Conservation (phyloP, 495 filamentous ascomycete genomes). For the Penicillium turbatum region DNA sequence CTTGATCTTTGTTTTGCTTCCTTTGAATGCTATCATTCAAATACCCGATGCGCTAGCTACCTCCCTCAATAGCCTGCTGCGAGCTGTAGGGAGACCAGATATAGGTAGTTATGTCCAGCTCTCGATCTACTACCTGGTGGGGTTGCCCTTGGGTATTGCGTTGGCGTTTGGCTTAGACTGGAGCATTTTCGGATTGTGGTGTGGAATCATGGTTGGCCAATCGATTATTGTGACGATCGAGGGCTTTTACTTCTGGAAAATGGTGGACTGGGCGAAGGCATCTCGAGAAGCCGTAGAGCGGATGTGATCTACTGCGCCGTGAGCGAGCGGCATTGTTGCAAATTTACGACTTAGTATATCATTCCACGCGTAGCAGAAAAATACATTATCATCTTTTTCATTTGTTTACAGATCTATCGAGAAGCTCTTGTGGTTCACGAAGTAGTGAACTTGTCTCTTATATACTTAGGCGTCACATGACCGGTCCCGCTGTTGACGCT, state of each 20-base stretch:
- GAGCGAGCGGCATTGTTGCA: neutral
- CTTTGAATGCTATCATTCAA: constrained; percentile 26
- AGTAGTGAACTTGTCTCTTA: neutral
- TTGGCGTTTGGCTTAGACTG: constrained; percentile 19
- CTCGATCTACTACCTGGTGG: constrained; percentile 11
- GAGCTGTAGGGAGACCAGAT: constrained; percentile 18
- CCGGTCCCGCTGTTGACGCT: constrained; percentile 24
- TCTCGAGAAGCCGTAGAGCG: constrained; percentile 4
- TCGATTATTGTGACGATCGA: constrained; percentile 6
- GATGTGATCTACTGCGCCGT: neutral
- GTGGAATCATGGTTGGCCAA: constrained; percentile 16
- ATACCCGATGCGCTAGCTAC: constrained; percentile 26
- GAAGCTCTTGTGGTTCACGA: neutral
- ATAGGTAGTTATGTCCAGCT: constrained; percentile 12
- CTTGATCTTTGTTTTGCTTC: constrained; percentile 19
- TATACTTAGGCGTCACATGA: constrained; percentile 20
- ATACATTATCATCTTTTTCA: neutral
- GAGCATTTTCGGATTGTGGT: constrained; percentile 24
- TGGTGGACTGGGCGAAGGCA: constrained; percentile 15
- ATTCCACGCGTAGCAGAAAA: neutral
- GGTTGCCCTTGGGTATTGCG: constrained; percentile 20
- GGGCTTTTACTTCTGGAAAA: constrained; percentile 12
- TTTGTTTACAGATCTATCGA: neutral
- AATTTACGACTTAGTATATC: neutral
- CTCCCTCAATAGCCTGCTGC: constrained; percentile 19